These are phyloP conservation scores for Clavispora fructus DNA, from an alignment of 805 yeast genomes.

Conservation along the genomic window DNA sequence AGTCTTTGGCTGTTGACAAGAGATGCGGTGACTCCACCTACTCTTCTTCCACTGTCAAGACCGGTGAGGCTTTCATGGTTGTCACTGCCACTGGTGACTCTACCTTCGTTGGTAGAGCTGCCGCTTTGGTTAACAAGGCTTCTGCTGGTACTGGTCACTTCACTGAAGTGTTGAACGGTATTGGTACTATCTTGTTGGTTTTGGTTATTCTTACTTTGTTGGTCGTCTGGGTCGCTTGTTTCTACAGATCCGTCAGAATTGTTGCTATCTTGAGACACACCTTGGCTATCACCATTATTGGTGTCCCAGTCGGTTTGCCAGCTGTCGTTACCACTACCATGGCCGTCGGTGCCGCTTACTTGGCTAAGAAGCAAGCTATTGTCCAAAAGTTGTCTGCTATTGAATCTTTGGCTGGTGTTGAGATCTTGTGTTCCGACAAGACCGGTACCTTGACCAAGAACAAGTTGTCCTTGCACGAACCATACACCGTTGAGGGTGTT, in stretches of 20 bases:
- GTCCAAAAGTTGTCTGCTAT: slow-evolving; percentile 95
- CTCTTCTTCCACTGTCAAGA: slow-evolving; percentile 92
- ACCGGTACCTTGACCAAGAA: slow-evolving; percentile 98
- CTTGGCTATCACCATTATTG: slow-evolving; percentile 91
- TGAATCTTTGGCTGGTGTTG: slow-evolving; percentile 97
- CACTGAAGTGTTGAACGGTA: slow-evolving; percentile 96
- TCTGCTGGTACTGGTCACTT: slow-evolving; percentile 91
- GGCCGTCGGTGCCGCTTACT: slow-evolving; percentile 99
- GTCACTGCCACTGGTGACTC: slow-evolving; percentile 94
- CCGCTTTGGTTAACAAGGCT: slow-evolving; percentile 93
- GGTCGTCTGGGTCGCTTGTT: slow-evolving; percentile 87
- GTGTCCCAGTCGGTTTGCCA: slow-evolving; percentile 98
- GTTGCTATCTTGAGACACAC: slow-evolving; percentile 88
- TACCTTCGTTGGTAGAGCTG: slow-evolving; percentile 96
- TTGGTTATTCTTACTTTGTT: slow-evolving; percentile 82
- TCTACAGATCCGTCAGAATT: slow-evolving; percentile 86
- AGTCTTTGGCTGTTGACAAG: slow-evolving; percentile 93
- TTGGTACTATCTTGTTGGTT: slow-evolving; percentile 87
- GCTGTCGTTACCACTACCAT: slow-evolving; percentile 97
- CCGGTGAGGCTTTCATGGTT: slow-evolving; percentile 93
- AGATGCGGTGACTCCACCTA: slow-evolving; percentile 79
- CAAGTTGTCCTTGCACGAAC: slow-evolving; percentile 93
- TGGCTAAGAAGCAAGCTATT: slow-evolving; percentile 95
- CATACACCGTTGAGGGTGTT: slow-evolving; percentile 97
- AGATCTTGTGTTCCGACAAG: slow-evolving; percentile 95